Conservation (phyloP, 2,329 filamentous ascomycete genomes). For the Malbranchea zuffiana region DNA sequence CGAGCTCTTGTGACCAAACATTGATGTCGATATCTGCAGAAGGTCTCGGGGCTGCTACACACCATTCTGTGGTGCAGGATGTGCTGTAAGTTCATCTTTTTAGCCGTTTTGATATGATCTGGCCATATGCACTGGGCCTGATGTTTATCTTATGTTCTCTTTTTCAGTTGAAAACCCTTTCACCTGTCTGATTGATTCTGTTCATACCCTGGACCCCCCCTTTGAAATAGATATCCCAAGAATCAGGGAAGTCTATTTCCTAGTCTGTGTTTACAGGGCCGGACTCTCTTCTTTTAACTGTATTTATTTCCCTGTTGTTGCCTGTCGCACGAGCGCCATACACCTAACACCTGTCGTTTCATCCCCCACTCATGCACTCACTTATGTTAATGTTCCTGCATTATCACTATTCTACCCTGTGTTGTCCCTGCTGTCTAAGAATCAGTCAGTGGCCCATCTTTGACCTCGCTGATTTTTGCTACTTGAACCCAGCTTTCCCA, state of each 20-base stretch:
- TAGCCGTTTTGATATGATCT: too few species aligned
- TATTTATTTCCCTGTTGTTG: background rate
- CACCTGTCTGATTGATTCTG: too few species aligned
- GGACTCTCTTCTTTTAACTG: background rate
- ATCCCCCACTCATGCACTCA: background rate
- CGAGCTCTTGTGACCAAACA: slow-evolving; percentile 38
- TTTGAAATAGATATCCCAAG: too few species aligned
- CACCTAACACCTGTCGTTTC: background rate
- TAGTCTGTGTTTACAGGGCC: too few species aligned
- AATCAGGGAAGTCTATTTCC: too few species aligned
- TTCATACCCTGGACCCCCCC: too few species aligned
- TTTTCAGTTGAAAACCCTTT: too few species aligned
- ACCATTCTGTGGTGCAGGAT: slow-evolving; percentile 42
- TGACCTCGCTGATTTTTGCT: too few species aligned
- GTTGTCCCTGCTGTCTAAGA: background rate
- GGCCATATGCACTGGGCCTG: too few species aligned
- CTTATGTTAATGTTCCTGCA: background rate
- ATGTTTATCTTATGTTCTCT: too few species aligned
- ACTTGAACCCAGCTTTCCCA: slow-evolving; percentile 3
- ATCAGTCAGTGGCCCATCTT: too few species aligned
- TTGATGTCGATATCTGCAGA: slow-evolving; percentile 33
- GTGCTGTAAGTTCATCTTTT: slow-evolving; percentile 43
- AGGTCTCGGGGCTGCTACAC: slow-evolving; percentile 43
- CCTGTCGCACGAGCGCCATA: background rate
- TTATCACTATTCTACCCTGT: background rate